Percentiles rank a stretch among this genome's conserved stretches.
Conservation (phyloP, 2,329 filamentous ascomycete species). For the Stagonosporopsis chrysanthemi region DNA sequence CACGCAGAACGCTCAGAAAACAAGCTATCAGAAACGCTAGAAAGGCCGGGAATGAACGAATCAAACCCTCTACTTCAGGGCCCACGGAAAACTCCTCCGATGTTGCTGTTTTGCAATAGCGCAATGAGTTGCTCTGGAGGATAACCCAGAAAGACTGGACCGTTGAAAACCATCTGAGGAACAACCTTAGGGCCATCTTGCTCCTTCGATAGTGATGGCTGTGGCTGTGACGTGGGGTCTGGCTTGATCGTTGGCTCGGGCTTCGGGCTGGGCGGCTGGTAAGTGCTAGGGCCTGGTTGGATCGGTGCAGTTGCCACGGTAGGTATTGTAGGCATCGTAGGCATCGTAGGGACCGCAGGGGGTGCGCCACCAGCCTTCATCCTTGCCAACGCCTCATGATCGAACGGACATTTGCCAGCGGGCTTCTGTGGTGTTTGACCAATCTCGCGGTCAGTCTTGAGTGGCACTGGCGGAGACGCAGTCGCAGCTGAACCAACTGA, state of each 20-base stretch:
- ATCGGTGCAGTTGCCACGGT: constrained; percentile 18
- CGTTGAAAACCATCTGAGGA: constrained; percentile 85
- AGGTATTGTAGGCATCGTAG: constrained; percentile 13
- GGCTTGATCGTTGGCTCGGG: constrained; percentile 19
- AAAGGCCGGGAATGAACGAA: constrained; percentile 1
- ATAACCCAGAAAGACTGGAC: constrained; percentile 93
- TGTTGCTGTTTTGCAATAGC: constrained; percentile 47
- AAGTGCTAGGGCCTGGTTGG: constrained; percentile 22
- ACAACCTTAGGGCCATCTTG: constrained; percentile 31
- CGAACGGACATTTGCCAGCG: constrained; percentile 47
- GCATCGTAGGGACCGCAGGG: constrained; percentile 18
- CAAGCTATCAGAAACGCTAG: background rate
- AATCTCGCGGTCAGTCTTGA: constrained; percentile 47
- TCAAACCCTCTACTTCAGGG: background rate
- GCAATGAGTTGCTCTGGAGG: constrained; percentile 47
- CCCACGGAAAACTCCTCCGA: constrained; percentile 42
- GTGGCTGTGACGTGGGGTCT: constrained; percentile 11
- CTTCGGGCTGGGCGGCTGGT: constrained; percentile 15
- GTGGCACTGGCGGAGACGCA: constrained; percentile 61
- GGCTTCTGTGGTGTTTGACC: constrained; percentile 37
- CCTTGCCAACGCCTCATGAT: constrained; percentile 39
- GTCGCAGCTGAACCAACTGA: constrained; percentile 52
- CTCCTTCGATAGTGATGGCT: constrained; percentile 18
- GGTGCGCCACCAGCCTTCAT: constrained; percentile 14
- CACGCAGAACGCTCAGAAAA: constrained; percentile 9